Conservation (phyloP, 225 moss, liverwort and hornwort species). For the Ulota crispa region DNA sequence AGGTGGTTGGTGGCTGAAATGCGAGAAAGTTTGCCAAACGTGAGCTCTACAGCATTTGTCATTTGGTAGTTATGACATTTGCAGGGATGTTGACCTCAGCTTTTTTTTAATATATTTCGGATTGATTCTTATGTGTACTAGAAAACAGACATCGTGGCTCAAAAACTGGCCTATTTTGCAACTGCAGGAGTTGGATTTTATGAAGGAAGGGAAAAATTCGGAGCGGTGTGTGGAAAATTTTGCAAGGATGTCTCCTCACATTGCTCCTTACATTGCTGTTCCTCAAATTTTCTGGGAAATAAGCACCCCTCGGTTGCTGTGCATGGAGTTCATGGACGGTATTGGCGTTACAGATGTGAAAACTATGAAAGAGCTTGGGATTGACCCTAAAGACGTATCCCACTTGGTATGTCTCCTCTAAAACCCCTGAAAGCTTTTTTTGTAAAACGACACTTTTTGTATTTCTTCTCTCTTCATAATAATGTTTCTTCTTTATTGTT, state of each 20-base stretch:
- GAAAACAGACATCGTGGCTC: neutral
- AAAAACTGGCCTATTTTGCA: neutral
- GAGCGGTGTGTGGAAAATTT: constrained; percentile 63
- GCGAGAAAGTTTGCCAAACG: constrained; percentile 72
- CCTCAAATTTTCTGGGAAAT: constrained; percentile 60
- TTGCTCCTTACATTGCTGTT: constrained; percentile 50
- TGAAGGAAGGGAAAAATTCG: constrained; percentile 66
- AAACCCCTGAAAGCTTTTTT: neutral
- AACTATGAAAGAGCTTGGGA: constrained; percentile 48
- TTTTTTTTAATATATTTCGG: neutral
- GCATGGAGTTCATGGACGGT: constrained; percentile 86
- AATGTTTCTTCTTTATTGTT: neutral
- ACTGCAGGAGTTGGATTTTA: constrained; percentile 66
- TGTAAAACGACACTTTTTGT: neutral
- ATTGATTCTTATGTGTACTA: neutral
- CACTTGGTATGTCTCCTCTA: constrained; percentile 35
- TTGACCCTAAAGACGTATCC: constrained; percentile 56
- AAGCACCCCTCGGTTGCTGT: constrained; percentile 65
- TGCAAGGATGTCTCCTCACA: constrained; percentile 53
- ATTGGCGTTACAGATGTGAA: constrained; percentile 60
- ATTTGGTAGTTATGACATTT: neutral
- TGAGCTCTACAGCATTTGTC: constrained; percentile 18
- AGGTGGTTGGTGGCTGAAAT: constrained; percentile 75
- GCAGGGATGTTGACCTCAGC: neutral
- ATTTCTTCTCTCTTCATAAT: neutral